Evolutionary conservation across 495 filamentous ascomycete genomes (phyloP).

Genomic region (Hypoxylon fuscum): DNA sequence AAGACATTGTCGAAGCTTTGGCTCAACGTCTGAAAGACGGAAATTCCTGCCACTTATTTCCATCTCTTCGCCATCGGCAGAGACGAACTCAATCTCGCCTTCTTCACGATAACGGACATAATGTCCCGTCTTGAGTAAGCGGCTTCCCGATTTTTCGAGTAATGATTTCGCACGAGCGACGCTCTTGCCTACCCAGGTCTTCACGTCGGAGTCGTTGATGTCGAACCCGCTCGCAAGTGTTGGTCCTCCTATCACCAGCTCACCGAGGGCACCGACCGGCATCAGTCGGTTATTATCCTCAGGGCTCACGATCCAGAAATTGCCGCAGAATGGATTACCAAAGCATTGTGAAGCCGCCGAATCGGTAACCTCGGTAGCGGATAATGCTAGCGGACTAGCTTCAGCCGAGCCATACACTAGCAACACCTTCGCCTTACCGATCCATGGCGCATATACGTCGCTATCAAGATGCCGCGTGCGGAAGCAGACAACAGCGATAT

Average conservation of each 20-base stretch:
- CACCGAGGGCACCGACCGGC: conserved; percentile 57
- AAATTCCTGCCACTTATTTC: conserved; percentile 45
- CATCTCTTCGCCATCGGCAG: conserved; percentile 42
- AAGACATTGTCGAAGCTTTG: conserved; percentile 54
- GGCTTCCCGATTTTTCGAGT: conserved; percentile 39
- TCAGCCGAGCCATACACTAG: conserved; percentile 57
- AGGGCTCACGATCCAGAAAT: conserved; percentile 57
- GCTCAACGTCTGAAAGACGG: conserved; percentile 53
- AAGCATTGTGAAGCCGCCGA: conserved; percentile 51
- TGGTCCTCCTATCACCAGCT: conserved; percentile 58
- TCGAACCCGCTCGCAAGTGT: conserved; percentile 49
- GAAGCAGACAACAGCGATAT: conserved; percentile 56
- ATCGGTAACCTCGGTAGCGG: conserved; percentile 51
- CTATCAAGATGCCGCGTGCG: conserved; percentile 53
- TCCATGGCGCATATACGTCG: conserved; percentile 54
- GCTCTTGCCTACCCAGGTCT: conserved; percentile 29
- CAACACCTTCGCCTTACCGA: conserved; percentile 53
- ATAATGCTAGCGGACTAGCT: conserved; percentile 56
- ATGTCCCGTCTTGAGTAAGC: conserved; percentile 54
- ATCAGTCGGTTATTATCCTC: conserved; percentile 58
- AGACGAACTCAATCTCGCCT: conserved; percentile 56
- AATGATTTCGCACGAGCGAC: conserved; percentile 25
- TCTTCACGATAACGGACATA: conserved; percentile 54
- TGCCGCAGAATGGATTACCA: conserved; percentile 54
- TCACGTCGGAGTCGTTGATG: conserved; percentile 30